Evolutionary conservation across 495 filamentous ascomycete genomes (phyloP), one percentile per base, ranked within the genome.

Genomic region (Daldinia bambusicola): DNA sequence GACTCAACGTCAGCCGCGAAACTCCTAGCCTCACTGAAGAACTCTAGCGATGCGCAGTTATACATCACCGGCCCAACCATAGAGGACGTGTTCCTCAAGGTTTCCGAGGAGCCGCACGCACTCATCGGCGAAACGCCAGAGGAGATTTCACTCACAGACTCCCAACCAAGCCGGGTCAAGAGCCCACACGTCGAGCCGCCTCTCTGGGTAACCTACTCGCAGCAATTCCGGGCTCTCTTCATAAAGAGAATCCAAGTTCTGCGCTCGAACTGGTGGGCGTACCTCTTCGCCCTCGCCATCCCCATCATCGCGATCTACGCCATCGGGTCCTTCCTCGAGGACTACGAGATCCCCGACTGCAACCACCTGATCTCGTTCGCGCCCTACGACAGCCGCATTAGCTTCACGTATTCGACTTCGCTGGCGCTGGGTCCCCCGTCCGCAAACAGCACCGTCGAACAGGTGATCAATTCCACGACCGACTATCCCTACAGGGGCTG

Each of bases 51-150:
- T 31, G 79, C 78, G 1, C 86, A 91, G n/a, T 89, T 90, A 75
- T 86, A 88, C 37, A 84, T 92, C 45, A 84, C 83, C 38, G 90
- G 91, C 0, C 91, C 91, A 6, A 92, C 89, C 0, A 91, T 93
- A 51, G 90, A 91, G 68, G 89, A 91, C 70, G 89, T 92, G 0
- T 93, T 93, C 76, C 80, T 93, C 16, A 89, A 89, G 48, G 82
- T 92, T 37, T 89, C 90, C 0, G 87, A 88, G 43, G 89, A 92
- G 69, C 75, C 81, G 45, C 67, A 77, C 32, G 72, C 78, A 13
- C 75, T 80, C 58, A 51, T 67, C 50, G 68, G 66, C 4, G 64
- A 70, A 26, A 64, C 61, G 4, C 55, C 48, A 12, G 69, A 75
- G 40, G 66, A 76, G 31, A 74, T 71, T 18, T 75, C 69, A 6